Conservation (phyloP, 2,329 filamentous ascomycete genomes). For the Mycocentrospora acerina region DNA sequence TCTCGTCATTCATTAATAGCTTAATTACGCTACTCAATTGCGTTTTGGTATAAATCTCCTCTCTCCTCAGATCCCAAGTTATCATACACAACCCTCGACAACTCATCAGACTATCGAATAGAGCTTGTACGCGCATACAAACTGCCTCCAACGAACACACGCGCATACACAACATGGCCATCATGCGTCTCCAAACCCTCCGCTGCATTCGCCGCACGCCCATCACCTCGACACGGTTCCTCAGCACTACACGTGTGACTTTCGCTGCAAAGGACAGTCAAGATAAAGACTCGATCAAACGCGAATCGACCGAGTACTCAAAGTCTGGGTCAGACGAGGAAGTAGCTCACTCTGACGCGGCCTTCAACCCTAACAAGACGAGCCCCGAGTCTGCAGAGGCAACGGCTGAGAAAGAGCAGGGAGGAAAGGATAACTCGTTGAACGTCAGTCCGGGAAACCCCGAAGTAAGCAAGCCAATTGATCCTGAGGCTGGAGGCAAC, state of each 20-base stretch:
- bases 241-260: constrained; percentile 24
- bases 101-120: no score
- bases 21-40: no score
- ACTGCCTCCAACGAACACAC: no score
- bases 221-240: constrained; percentile 17
- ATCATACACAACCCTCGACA: no score
- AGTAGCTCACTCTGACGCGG: constrained; percentile 58
- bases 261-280: constrained; percentile 46
- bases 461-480: constrained; percentile 56
- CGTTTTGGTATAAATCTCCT: no score
- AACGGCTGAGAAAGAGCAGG: constrained; percentile 39
- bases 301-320: constrained; percentile 66
- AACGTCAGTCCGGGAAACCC: constrained; percentile 63
- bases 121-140: no score
- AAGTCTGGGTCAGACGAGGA: constrained; percentile 65
- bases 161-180: no score
- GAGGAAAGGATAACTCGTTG: constrained; percentile 43
- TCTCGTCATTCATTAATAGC: no score
- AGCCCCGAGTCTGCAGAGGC: constrained; percentile 62
- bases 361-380: constrained; percentile 70
- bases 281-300: constrained; percentile 62
- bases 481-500: constrained; percentile 40
- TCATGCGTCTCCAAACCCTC: no score
- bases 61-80: no score
- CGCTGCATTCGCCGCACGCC: constrained; percentile 4